Conservation (phyloP, 139 green algal genomes). For the Chlorella sorokiniana region DNA sequence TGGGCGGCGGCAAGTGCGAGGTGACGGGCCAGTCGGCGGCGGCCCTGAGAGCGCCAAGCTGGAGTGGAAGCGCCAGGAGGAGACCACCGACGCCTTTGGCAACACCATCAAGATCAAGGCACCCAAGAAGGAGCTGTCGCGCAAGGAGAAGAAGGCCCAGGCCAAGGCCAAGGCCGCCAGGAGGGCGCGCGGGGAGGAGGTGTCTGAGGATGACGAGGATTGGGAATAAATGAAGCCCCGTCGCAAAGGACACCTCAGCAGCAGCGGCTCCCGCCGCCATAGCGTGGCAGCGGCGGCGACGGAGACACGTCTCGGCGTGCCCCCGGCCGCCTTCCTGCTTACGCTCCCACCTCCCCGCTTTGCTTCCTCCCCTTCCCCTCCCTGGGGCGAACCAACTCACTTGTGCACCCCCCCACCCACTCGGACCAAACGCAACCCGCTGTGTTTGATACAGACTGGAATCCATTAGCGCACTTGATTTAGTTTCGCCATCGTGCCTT, state of each 20-base stretch:
- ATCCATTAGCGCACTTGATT: too few species aligned
- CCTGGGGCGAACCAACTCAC: too few species aligned
- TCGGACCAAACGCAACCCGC: too few species aligned
- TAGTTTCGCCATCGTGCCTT: too few species aligned
- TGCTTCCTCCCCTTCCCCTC: not conserved
- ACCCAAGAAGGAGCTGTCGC: conserved; percentile 86
- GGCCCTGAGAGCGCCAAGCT: conserved; percentile 59
- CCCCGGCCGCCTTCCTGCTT: too few species aligned
- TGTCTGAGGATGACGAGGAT: conserved; percentile 20
- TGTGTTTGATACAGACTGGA: too few species aligned
- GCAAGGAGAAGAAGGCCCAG: conserved; percentile 90
- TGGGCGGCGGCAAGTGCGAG: conserved; percentile 74
- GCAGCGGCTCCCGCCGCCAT: conserved; percentile 1
- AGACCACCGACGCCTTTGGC: conserved; percentile 85
- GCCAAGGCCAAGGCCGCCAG: conserved; percentile 68
- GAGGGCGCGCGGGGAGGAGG: conserved; percentile 60
- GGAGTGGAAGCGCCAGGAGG: conserved; percentile 82
- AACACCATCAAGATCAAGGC: conserved; percentile 90
- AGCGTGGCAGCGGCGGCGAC: conserved; percentile 19
- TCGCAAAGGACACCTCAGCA: conserved; percentile 2
- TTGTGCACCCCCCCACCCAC: too few species aligned
- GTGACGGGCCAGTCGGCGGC: conserved; percentile 55
- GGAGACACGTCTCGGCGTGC: too few species aligned
- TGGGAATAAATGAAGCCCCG: conserved; percentile 22
- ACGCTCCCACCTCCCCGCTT: too few species aligned